These are phyloP conservation scores for Neopestalotiopsis rosae DNA, from an alignment of 2,329 filamentous ascomycete genomes.

Conservation along the genomic window DNA sequence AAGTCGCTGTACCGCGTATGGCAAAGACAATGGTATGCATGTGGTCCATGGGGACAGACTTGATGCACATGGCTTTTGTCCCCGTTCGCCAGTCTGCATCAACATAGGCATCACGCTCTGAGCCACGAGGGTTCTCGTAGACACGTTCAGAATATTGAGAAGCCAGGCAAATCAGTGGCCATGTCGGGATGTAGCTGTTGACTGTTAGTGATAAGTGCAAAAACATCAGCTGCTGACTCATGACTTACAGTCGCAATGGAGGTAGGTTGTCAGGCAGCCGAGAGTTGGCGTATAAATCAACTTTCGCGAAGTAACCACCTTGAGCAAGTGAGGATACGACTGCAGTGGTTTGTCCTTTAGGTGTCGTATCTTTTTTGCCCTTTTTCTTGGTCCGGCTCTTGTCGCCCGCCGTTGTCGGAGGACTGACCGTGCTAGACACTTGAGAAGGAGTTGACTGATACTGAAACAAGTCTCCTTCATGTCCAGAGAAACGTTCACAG, in stretches of 20 bases:
- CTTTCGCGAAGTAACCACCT: conserved; percentile 73
- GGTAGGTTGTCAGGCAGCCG: conserved; percentile 71
- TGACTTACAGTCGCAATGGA: conserved; percentile 67
- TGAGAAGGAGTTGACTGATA: conserved; percentile 36
- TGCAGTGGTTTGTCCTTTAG: conserved; percentile 42
- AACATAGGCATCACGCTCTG: conserved; percentile 72
- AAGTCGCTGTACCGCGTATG: conserved; percentile 79
- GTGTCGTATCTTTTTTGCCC: conserved; percentile 36
- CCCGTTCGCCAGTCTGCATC: conserved; percentile 73
- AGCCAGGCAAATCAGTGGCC: conserved; percentile 78
- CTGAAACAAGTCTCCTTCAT: conserved; percentile 59
- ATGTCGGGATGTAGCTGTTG: conserved; percentile 72
- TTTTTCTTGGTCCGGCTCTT: conserved; percentile 32
- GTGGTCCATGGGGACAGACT: conserved; percentile 78
- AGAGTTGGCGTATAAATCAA: conserved; percentile 80
- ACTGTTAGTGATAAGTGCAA: not conserved
- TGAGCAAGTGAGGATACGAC: conserved; percentile 43
- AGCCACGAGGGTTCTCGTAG: conserved; percentile 68
- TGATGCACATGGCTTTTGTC: conserved; percentile 87
- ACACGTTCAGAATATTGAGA: conserved; percentile 78
- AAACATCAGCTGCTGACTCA: not conserved
- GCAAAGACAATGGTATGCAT: conserved; percentile 83
- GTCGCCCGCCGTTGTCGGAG: conserved; percentile 21
- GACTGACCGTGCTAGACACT: conserved; percentile 19
- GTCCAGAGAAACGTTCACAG: conserved; percentile 57